Base-by-base conservation (phyloP, 225 moss, liverwort and hornwort species). In the Lunularia cruciata region DNA sequence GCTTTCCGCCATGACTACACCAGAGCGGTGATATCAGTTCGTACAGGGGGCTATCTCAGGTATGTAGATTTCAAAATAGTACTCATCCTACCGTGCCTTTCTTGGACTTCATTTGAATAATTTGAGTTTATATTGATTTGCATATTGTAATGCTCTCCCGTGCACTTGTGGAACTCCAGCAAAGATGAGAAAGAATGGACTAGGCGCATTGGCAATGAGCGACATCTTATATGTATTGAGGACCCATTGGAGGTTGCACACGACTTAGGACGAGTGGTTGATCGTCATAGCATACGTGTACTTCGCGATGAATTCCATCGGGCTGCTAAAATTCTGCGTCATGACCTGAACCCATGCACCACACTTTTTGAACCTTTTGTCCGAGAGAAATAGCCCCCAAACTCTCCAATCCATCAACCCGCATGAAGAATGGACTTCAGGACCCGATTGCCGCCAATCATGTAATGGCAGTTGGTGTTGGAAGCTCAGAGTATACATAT, bases 111-210 rank as follows among this genome's bases (percentile, higher is more conserved):
- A 60, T 6, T 31, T 8, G 36, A 58, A 34, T 19, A 19, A n/a
- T 57, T 0, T 34, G 31, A 15, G 23, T 18, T 36, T 56, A 49
- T 26, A 38, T 45, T 19, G 19, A 32, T 57, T 23, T 3, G 40
- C 37, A 25, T 27, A 19, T 37, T 23, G 8, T 43, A 10, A 60
- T 38, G 23, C 18, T 20, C 5, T 18, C 1, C 32, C 18, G n/a
- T 63, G 16, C 18, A 0, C 57, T 59, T 39, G 22, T 48, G 38
- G 51, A 2, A 54, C 46, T 64, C 60, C 90, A 96, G 96, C 87
- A 96, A 96, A 78, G 96, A 96, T 65, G 90, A 96, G 81, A 96
- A 96, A 42, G 96, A 96, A 57, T 96, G 96, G 96, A 96, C 96
- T 26, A 83, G 96, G 33, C 88, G 96, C 69, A 85, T 96, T 57